Base-by-base conservation (phyloP, 805 yeast species). In the Tetrapisispora namnaoensis region DNA sequence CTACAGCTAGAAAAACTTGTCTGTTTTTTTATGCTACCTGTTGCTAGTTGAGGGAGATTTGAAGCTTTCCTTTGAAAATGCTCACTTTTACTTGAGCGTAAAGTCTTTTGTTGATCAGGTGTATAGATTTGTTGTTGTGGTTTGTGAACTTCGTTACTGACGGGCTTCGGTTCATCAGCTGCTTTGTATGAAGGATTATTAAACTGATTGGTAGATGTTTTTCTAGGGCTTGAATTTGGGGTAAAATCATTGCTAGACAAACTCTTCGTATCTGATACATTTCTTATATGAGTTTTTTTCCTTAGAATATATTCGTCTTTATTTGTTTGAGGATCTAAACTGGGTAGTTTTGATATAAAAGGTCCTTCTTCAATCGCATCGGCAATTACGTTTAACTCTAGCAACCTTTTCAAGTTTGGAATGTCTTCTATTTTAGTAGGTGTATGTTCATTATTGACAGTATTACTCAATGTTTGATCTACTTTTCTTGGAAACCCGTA, bases 191-290 rank as follows among this genome's bases (percentile, higher is more conserved):
- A 16, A 14, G 21, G n/a, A 35, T 8, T 35, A 35, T 21, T 34
- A 17, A 24, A 43, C 13, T 14, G 22, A 22, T 34, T 43, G 18
- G 16, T 34, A 16, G 13, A 35, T 4, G 21, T 22, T 41, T 55
- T 59, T 42, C 46, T 54, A 16, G 64, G 66, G 42, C 62, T 57
- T 37, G 44, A 47, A 9, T 42, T 41, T 17, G 64, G 63, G 10
- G 62, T 57, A 22, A 42, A 51, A 35, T 63, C 67, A 13, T 47
- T 53, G 49, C 65, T 59, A 21, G 65, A 51, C 37, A 62, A 30
- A 47, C 64, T 60, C 42, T 54, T 58, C 2, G 67, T 59, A 44
- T 63, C 68, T 13, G 68, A 60, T 2, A 63, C 60, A 10, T 54
- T 53, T 46, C 56, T 53, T 24, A 63, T 58, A 18, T 53, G 53